Base-by-base conservation (phyloP, 129 eudicot species). In the Kitagawia praeruptora region DNA sequence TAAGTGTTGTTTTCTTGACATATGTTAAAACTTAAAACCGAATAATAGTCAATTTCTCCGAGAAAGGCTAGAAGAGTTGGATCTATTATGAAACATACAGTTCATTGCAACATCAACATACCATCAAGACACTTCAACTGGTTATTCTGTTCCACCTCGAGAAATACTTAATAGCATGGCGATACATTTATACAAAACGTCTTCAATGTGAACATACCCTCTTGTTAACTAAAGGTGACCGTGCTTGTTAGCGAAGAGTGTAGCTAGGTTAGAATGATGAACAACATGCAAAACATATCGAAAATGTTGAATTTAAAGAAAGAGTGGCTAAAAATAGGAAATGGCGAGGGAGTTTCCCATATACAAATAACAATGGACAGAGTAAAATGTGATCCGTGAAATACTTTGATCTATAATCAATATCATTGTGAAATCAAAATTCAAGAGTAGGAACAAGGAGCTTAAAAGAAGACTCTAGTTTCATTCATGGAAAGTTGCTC, bases 401-500 rank as follows among this genome's bases (percentile, higher is more conserved):
- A n/a, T 45, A 15, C 14, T 48, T 15, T 48, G 19, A 14, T 14
- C 19, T 15, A 14, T 48, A 13, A 13, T 48, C 54, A 48, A 48
- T 15, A 48, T 48, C 56, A 49, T 49, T 49, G 23, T 49, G 56
- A 49, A 15, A 49, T 56, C 28, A 56, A 21, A 21, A 54, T 21
- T 28, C 1, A 9, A 0, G 38, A 54, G 63, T 54, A 19, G 25
- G 63, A 54, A 63, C 1, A 25, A 63, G 13, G 40, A 28, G 71
- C 71, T 13, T 27, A 25, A 64, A 11, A 66, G 18, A 66, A 66
- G 18, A 66, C 72, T 4, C 39, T 31, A 9, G 38, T 58, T 66
- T 66, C 72, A 66, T 27, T 66, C 72, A 66, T 27, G 18, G 4
- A 28, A 66, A 66, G 39, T 79, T 84, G 80, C 71, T 83, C 80